These are phyloP conservation scores for Geotrichum restrictum DNA, from an alignment of 1,139 yeast genomes.

Conservation along the genomic window DNA sequence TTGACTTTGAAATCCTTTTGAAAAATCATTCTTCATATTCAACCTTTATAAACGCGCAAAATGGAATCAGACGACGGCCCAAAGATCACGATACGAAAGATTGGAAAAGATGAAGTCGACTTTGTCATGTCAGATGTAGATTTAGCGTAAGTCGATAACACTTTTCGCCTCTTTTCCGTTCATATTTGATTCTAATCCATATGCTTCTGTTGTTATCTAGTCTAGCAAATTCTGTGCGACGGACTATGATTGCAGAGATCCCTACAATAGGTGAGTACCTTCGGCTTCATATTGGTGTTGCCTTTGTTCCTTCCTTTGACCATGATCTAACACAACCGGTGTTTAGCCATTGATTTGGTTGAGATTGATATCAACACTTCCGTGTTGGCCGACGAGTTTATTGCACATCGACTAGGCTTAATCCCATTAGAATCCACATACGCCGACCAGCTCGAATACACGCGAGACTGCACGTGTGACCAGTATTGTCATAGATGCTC, in stretches of 20 bases:
- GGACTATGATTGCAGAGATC: constrained; percentile 92
- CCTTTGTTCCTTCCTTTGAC: too few relatives aligned
- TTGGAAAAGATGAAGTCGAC: constrained; percentile 83
- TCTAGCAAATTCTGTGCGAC: constrained; percentile 83
- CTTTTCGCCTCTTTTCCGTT: background rate
- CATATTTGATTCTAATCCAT: background rate
- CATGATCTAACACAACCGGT: background rate
- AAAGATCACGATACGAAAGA: constrained; percentile 80
- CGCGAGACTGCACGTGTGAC: constrained; percentile 96
- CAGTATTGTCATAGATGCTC: constrained; percentile 95
- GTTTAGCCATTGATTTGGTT: constrained; percentile 80
- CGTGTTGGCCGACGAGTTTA: constrained; percentile 93
- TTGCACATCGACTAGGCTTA: constrained; percentile 87
- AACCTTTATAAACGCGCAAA: too few relatives aligned
- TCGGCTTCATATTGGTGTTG: too few relatives aligned
- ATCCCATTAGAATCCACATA: constrained; percentile 84
- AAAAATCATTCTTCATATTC: too few relatives aligned
- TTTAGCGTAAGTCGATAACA: constrained; percentile 48
- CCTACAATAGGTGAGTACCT: constrained; percentile 58
- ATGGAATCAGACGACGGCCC: constrained; percentile 55
- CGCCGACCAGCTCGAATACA: constrained; percentile 62
- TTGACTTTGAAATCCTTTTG: too few relatives aligned
- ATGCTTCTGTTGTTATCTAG: constrained; percentile 28
- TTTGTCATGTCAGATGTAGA: constrained; percentile 86
- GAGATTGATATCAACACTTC: constrained; percentile 91